Evolutionary conservation across 108 stramenopile genomes (phyloP).

Genomic region (Schizochytrium sp.): DNA sequence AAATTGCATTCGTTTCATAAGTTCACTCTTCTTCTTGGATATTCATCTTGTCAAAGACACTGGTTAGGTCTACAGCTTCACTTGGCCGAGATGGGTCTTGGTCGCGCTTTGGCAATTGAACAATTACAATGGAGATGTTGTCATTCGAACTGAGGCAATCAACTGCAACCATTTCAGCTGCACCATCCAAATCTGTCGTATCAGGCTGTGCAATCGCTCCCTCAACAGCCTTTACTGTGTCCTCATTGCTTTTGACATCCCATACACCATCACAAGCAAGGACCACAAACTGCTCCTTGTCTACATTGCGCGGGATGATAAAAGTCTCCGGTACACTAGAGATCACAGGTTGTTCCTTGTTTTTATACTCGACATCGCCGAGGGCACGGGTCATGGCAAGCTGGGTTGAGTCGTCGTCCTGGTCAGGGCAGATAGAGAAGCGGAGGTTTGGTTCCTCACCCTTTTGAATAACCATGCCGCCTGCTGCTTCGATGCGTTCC

Average conservation of each 20-base stretch:
- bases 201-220: background rate
- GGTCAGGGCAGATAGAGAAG: background rate
- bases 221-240: background rate
- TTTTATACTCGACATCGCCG: conserved; percentile 39
- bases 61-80: background rate
- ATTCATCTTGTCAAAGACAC: conserved; percentile 17
- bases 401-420: conserved; percentile 11
- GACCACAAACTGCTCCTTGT: background rate
- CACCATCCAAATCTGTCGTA: background rate
- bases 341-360: background rate
- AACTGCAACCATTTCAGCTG: background rate
- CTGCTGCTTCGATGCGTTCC: background rate
- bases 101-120: background rate
- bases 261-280: conserved; percentile 52
- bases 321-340: background rate
- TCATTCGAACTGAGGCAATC: conserved; percentile 4
- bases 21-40: background rate
- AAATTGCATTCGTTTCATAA: too few species aligned
- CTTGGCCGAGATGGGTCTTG: background rate
- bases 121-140: conserved; percentile 47
- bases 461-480: background rate
- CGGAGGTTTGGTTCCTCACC: background rate
- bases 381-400: conserved; percentile 59
- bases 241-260: conserved; percentile 11
- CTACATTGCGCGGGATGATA: background rate